These are phyloP conservation scores for Hygrocybe coccinea DNA, from an alignment of 768 basidiomycete species.

Conservation along the genomic window DNA sequence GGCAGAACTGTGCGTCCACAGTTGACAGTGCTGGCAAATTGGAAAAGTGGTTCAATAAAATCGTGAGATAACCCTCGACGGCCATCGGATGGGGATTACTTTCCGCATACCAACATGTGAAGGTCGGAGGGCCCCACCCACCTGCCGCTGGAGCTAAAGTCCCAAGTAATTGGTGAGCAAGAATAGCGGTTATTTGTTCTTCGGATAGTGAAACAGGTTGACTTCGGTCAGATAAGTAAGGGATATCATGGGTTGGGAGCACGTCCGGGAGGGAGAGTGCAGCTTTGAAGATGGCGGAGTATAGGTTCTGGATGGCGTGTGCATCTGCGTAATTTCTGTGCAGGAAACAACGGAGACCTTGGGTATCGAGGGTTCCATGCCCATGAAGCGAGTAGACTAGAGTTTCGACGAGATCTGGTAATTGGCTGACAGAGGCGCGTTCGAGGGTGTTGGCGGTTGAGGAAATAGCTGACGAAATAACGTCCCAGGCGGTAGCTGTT, in stretches of 20 bases:
- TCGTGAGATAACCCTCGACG: slow-evolving; percentile 26
- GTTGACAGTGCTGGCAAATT: neutral
- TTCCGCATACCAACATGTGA: slow-evolving; percentile 29
- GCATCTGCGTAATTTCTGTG: slow-evolving; percentile 13
- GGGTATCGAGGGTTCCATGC: slow-evolving; percentile 22
- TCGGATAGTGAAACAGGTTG: slow-evolving; percentile 15
- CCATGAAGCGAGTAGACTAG: slow-evolving; percentile 32
- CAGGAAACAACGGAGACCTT: slow-evolving; percentile 18
- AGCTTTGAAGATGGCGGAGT: slow-evolving; percentile 19
- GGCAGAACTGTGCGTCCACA: slow-evolving; percentile 2
- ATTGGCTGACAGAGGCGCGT: neutral
- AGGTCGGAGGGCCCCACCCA: slow-evolving; percentile 28
- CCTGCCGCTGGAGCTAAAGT: slow-evolving; percentile 24
- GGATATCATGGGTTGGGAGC: slow-evolving; percentile 23
- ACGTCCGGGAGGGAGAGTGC: slow-evolving; percentile 25
- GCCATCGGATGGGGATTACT: slow-evolving; percentile 25
- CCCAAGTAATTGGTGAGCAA: slow-evolving; percentile 31
- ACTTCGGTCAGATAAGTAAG: slow-evolving; percentile 17
- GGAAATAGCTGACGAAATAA: slow-evolving; percentile 23
- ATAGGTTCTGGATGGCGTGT: neutral
- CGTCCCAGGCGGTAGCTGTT: slow-evolving; percentile 25
- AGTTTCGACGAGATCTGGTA: slow-evolving; percentile 28
- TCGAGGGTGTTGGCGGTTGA: slow-evolving; percentile 2
- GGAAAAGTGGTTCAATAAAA: slow-evolving; percentile 27
- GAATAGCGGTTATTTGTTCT: slow-evolving; percentile 23